Conservation (phyloP, 306 rosid species). For the Cucurbita pepo region DNA sequence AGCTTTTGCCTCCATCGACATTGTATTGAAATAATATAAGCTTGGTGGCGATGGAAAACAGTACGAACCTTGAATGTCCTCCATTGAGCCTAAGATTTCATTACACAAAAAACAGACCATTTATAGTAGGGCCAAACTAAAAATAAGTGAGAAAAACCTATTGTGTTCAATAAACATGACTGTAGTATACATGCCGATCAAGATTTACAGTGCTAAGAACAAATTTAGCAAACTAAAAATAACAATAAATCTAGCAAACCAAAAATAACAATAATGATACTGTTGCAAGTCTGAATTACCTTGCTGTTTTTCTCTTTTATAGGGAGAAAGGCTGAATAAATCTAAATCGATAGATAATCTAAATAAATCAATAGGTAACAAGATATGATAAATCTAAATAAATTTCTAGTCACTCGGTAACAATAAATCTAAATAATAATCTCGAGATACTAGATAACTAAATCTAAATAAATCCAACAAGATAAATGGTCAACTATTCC, state of each 20-base stretch:
- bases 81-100: constrained; percentile 56
- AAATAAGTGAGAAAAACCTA: neutral
- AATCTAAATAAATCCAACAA: no score
- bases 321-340: no score
- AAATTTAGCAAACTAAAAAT: neutral
- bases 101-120: neutral
- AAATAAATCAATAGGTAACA: no score
- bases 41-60: constrained; percentile 34
- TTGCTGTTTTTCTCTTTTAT: no score
- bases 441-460: no score
- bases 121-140: neutral
- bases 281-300: no score
- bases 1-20: constrained; percentile 76
- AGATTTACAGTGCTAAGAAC: neutral
- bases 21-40: constrained; percentile 62
- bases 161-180: neutral
- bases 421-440: no score
- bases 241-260: neutral
- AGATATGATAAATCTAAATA: no score
- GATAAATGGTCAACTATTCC: no score
- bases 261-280: no score
- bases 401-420: no score
- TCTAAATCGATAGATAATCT: no score
- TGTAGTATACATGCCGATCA: neutral
- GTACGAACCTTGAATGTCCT: constrained; percentile 65